Conservation (phyloP, 73 alveolate genomes). For the Paramecium caudatum region DNA sequence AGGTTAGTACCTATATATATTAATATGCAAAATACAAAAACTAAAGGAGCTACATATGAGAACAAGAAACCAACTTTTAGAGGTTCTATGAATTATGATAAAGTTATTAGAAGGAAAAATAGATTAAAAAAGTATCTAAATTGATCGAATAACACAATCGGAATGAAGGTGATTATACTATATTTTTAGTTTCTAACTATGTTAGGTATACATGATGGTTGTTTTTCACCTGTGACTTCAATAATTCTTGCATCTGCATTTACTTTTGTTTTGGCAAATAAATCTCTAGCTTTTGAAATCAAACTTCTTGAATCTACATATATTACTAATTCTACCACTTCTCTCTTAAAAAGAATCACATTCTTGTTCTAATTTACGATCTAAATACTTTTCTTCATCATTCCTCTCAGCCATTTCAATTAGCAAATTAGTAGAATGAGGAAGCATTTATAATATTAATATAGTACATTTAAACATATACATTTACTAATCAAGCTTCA, state of each 20-base stretch:
- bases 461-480: constrained; percentile 43
- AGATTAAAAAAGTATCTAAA: constrained; percentile 91
- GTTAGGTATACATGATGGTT: constrained; percentile 66
- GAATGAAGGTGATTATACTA: constrained; percentile 85
- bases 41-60: constrained; percentile 97
- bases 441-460: not conserved
- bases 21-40: constrained; percentile 78
- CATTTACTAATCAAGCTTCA: constrained; percentile 49
- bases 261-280: not conserved
- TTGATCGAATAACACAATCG: constrained; percentile 91
- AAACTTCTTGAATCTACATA: constrained; percentile 26
- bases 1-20: constrained; percentile 75
- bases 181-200: constrained; percentile 89
- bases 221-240: constrained; percentile 26
- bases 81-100: constrained; percentile 89
- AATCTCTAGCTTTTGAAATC: not conserved
- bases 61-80: constrained; percentile 93
- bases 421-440: constrained; percentile 46
- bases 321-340: not conserved
- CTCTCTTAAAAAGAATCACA: not conserved
- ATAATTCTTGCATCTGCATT: constrained; percentile 15
- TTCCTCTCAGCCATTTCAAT: constrained; percentile 11
- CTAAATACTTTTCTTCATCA: constrained; percentile 8
- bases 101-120: constrained; percentile 90
- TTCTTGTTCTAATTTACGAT: not conserved